Evolutionary conservation across 2,329 filamentous ascomycete species (phyloP).

Genomic region (Paecilomyces niveus): DNA sequence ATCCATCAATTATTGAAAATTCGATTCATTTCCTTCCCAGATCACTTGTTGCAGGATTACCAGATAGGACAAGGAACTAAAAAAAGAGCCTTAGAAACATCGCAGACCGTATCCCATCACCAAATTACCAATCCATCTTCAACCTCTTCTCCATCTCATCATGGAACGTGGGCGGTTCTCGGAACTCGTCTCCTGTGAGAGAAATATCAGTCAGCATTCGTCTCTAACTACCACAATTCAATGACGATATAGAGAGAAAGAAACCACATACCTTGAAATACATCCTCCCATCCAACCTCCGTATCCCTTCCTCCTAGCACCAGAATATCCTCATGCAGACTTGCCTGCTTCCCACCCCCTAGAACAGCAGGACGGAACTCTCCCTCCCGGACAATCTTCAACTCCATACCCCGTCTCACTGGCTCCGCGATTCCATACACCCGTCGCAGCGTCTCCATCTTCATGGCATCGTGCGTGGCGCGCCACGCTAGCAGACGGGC

Average conservation of each 20-base stretch:
- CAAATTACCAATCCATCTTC: constrained; percentile 56
- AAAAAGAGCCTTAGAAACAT: background rate
- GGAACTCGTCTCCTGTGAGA: constrained; percentile 57
- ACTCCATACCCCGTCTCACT: constrained; percentile 86
- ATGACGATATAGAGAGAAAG: constrained; percentile 5
- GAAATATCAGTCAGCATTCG: constrained; percentile 3
- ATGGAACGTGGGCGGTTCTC: constrained; percentile 66
- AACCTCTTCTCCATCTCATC: constrained; percentile 91
- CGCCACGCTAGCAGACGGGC: constrained; percentile 84
- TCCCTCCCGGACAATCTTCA: constrained; percentile 74
- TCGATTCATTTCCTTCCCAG: background rate
- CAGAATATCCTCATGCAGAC: constrained; percentile 85
- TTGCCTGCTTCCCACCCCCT: constrained; percentile 49
- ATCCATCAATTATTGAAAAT: background rate
- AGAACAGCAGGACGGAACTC: constrained; percentile 68
- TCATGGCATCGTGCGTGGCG: constrained; percentile 75
- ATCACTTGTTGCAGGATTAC: background rate
- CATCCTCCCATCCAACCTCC: constrained; percentile 84
- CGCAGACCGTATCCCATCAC: background rate
- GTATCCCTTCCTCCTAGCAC: constrained; percentile 60
- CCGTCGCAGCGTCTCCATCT: constrained; percentile 81
- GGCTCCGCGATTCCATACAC: constrained; percentile 91
- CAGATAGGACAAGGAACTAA: background rate
- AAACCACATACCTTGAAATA: constrained; percentile 60
- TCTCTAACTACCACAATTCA: constrained; percentile 3